Percentiles rank a stretch among this genome's conserved stretches.
phyloP scores from a whole-genome alignment of 352 stramenopile species.

The Blastocystis sp. region DNA sequence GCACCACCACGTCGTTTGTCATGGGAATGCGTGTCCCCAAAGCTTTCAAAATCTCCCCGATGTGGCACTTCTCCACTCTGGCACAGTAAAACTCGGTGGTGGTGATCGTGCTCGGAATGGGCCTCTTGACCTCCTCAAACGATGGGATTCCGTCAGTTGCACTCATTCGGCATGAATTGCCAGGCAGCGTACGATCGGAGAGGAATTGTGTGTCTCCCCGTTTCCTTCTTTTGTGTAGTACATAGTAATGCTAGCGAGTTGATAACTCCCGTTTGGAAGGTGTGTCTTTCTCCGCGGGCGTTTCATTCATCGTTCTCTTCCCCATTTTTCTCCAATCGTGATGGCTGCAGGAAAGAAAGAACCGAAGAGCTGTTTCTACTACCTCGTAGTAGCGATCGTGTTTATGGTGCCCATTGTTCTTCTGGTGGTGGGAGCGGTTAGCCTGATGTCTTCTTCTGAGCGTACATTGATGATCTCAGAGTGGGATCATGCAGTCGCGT shows the following conservation, averaged over 20 bases:
- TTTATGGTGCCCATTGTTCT: conserved; percentile 10
- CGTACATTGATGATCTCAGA: conserved; percentile 19
- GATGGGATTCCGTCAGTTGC: neutral
- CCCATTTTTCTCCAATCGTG: neutral
- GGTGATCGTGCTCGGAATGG: neutral
- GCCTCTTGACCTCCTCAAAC: conserved; percentile 35
- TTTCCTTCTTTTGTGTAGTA: neutral
- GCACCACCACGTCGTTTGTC: neutral
- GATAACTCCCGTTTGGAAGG: too few relatives aligned
- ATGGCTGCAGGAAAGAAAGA: neutral
- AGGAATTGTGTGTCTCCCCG: neutral
- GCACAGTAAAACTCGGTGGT: conserved; percentile 24
- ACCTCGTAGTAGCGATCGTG: conserved; percentile 24
- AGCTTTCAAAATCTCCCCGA: neutral
- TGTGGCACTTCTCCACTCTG: conserved; percentile 20
- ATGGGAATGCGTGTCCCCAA: neutral
- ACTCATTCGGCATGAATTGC: neutral
- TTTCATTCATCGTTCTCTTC: neutral
- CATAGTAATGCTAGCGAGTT: too few relatives aligned
- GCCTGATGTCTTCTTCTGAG: neutral
- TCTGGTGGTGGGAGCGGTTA: neutral
- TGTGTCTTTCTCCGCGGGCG: too few relatives aligned
- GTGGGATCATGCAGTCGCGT: neutral
- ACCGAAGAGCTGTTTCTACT: conserved; percentile 44
- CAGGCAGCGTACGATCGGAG: neutral